Conservation (phyloP, 2,329 filamentous ascomycete species). For the Verticillium albo-atrum region DNA sequence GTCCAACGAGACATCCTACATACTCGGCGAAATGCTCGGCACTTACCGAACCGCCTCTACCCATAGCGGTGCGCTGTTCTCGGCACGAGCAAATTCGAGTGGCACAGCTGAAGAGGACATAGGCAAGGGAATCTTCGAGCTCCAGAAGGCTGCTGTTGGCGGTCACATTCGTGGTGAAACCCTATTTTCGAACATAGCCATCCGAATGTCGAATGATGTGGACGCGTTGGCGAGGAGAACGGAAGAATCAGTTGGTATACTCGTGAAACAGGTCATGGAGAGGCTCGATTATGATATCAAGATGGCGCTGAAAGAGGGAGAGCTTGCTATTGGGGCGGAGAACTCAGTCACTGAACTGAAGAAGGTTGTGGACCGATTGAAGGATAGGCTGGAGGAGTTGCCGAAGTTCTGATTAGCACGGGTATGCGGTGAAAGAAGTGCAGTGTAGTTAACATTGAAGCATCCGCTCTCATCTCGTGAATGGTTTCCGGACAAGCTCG, state of each 20-base stretch:
- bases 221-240: background rate
- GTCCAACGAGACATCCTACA: conserved; percentile 5
- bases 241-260: background rate
- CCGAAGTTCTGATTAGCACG: background rate
- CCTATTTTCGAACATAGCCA: background rate
- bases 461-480: too few species aligned
- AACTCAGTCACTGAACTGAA: background rate
- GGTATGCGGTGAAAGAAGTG: too few species aligned
- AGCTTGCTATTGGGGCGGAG: background rate
- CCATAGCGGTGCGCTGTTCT: background rate
- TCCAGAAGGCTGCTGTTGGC: background rate
- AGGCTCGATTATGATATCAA: background rate
- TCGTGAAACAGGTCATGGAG: background rate
- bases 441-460: too few species aligned
- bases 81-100: background rate
- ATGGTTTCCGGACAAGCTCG: too few species aligned
- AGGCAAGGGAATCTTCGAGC: background rate
- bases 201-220: background rate
- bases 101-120: background rate
- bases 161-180: background rate
- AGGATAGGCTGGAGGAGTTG: background rate
- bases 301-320: background rate
- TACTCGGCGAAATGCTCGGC: conserved; percentile 4
- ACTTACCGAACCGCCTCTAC: background rate
- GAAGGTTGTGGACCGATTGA: background rate